phyloP scores from a whole-genome alignment of 768 basidiomycete genomes.

The Leucocoprinus birnbaumii region DNA sequence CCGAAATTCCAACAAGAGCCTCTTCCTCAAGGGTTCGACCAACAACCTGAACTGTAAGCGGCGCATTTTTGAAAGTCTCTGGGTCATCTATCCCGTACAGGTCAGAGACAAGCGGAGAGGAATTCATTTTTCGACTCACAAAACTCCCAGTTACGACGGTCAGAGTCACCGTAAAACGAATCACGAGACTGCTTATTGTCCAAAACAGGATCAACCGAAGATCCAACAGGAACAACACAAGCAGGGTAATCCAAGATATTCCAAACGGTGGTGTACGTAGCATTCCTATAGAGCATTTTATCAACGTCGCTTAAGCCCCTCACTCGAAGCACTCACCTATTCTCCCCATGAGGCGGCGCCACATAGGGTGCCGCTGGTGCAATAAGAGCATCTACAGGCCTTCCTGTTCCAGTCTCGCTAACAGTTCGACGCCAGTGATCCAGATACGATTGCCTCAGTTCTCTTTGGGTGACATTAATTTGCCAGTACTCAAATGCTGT shows the following conservation, averaged over 20 bases:
- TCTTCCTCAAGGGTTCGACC: conserved; percentile 76
- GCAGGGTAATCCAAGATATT: conserved; percentile 68
- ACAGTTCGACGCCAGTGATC: conserved; percentile 60
- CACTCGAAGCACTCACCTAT: conserved; percentile 32
- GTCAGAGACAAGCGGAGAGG: no score
- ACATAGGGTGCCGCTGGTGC: conserved; percentile 56
- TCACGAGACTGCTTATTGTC: conserved; percentile 46
- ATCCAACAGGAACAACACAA: conserved; percentile 56
- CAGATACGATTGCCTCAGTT: conserved; percentile 54
- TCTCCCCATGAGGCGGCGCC: conserved; percentile 62
- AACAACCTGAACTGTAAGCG: conserved; percentile 63
- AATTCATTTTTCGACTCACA: conserved; percentile 41
- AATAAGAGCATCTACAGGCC: conserved; percentile 78
- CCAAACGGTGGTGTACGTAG: conserved; percentile 60
- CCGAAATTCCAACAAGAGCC: conserved; percentile 65
- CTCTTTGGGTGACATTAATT: conserved; percentile 47
- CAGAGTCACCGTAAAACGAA: conserved; percentile 44
- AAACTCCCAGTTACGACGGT: conserved; percentile 46
- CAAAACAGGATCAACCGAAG: conserved; percentile 48
- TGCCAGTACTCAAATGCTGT: conserved; percentile 70
- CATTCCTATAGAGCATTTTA: conserved; percentile 28
- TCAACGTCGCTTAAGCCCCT: background rate
- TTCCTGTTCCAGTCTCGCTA: conserved; percentile 54
- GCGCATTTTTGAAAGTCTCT: conserved; percentile 49
- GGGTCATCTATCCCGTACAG: conserved; percentile 49